Evolutionary conservation across 2,329 filamentous ascomycete species (phyloP), one percentile per base, ranked within the genome.

Genomic region (Nannizziopsis arthrosporioides): DNA sequence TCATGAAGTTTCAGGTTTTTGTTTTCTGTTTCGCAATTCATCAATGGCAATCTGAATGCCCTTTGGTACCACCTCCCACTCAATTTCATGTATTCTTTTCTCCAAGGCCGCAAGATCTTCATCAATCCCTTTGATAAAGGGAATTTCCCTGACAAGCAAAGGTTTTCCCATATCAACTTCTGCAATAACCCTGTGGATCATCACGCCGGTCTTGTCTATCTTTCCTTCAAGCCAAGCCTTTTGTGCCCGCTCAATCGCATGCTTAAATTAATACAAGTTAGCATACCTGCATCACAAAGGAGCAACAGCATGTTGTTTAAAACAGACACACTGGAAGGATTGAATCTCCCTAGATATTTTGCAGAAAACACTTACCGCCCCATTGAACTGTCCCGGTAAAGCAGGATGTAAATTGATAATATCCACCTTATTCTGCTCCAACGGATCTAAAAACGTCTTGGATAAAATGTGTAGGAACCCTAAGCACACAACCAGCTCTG

Each of bases 381-480:
- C 44, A 46, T 46, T 46, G 27, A 46, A 46, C 57, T 80, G 75
- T 1, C 84, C 84, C 59, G 75, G 82, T 36, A 85, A 65, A 2
- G 82, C 80, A 9, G 86, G 87, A 60, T 94, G 87, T 36, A 94
- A 66, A 61, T 94, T 94, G 59, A 94, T 89, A 39, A 90, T 80
- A 18, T 73, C 75, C 32, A 90, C 72, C 0, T 74, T 75, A 0
- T 73, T 77, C 10, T 64, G 68, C 31, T 77, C 73, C 6, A 94
- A 61, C 1, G 85, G 84, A 7, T 75, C 72, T 42, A 94, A 69
- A 62, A 93, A 92, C 1, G 72, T 68, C 2, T 72, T 70, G 0
- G 80, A 81, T 42, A 93, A 76, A 49, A 93, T 82, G 63, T 92
- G 82, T 86, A 93, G 93, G 76, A 85, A 93, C 2, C 88, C 87